Evolutionary conservation across 805 yeast genomes (phyloP).

Genomic region (Candida bentonensis): DNA sequence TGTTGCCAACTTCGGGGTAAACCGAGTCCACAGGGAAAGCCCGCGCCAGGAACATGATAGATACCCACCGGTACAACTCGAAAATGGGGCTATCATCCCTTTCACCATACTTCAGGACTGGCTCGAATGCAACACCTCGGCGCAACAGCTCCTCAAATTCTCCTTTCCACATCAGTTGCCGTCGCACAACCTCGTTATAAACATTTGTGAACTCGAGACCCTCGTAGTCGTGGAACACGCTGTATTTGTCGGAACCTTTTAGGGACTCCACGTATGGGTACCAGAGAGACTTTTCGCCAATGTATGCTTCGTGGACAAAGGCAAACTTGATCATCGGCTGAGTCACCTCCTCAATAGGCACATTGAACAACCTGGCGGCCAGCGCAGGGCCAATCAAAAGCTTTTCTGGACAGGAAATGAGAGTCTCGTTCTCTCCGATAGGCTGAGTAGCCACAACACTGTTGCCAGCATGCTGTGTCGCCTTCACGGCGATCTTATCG

Average conservation of each 20-base stretch:
- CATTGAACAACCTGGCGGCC: slow-evolving; percentile 7
- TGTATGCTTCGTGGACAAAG: slow-evolving; percentile 8
- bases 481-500: neutral
- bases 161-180: slow-evolving; percentile 31
- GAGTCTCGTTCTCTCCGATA: neutral
- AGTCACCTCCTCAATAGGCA: neutral
- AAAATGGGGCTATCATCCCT: slow-evolving; percentile 4
- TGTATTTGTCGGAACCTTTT: neutral
- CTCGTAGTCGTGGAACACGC: slow-evolving; percentile 29
- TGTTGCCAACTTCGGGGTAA: slow-evolving; percentile 18
- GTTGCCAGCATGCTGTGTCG: neutral
- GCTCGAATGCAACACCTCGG: slow-evolving; percentile 10
- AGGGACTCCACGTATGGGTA: slow-evolving; percentile 34
- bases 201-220: slow-evolving; percentile 51
- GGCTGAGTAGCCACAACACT: neutral
- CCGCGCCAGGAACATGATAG: slow-evolving; percentile 55
- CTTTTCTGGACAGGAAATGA: slow-evolving; percentile 11
- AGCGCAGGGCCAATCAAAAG: slow-evolving; percentile 10
- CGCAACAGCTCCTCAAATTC: slow-evolving; percentile 38
- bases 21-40: slow-evolving; percentile 62
- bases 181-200: slow-evolving; percentile 37
- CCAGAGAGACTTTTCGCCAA: slow-evolving; percentile 17
- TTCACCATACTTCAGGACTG: slow-evolving; percentile 2
- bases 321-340: slow-evolving; percentile 10
- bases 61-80: slow-evolving; percentile 54